Evolutionary conservation across 78 protist species (phyloP).

Genomic region (Chrysochromulina parva): DNA sequence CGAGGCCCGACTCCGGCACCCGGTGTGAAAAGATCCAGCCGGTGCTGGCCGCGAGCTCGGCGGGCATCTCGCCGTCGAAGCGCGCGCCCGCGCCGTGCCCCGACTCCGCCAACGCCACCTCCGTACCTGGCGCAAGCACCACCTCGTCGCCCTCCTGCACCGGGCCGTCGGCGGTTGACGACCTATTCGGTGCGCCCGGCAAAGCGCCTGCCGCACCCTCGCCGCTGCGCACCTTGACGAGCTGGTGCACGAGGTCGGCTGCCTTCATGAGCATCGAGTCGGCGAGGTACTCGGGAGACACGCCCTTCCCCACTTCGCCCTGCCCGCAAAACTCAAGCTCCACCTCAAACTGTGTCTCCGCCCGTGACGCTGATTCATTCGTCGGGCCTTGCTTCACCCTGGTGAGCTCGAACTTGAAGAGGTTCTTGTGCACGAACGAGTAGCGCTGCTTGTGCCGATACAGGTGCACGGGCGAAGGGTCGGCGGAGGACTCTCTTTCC

Average conservation of each 20-base stretch:
- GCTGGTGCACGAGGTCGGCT: not conserved
- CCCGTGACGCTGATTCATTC: not conserved
- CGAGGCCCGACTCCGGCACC: no score
- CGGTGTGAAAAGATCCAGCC: no score
- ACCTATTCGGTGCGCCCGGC: no score
- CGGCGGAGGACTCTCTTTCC: not conserved
- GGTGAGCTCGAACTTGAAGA: slow-evolving; percentile 4
- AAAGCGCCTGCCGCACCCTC: no score
- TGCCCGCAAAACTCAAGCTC: slow-evolving; percentile 16
- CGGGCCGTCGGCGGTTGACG: not conserved
- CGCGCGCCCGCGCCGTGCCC: no score
- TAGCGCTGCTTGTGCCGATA: not conserved
- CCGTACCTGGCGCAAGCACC: not conserved
- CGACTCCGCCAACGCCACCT: not conserved
- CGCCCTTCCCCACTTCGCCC: not conserved
- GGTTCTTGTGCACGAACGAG: not conserved
- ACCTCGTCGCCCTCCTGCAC: not conserved
- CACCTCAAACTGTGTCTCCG: not conserved
- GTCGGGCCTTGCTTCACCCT: not conserved
- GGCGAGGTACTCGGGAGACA: not conserved
- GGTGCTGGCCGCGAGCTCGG: not conserved
- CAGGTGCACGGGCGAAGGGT: not conserved
- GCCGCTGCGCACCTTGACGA: not conserved
- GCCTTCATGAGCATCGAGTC: not conserved
- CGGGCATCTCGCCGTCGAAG: not conserved